Evolutionary conservation across 2,329 filamentous ascomycete genomes (phyloP), one percentile per base, ranked within the genome.

Genomic region (Fusarium dlaminii): DNA sequence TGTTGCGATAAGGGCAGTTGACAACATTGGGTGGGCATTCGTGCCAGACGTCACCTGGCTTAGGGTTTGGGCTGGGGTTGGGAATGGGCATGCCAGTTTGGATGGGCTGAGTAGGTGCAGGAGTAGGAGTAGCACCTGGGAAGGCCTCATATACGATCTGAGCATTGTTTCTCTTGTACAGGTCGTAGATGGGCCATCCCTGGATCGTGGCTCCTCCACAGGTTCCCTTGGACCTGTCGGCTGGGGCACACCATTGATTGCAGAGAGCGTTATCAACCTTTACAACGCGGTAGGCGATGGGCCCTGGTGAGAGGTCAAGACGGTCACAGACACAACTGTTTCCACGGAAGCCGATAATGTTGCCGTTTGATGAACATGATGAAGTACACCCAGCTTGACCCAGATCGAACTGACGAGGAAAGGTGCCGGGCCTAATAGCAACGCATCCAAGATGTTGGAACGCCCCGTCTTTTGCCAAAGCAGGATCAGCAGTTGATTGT

Each of bases 1-100:
- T 74, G 20, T 72, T 75, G 52, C 70, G 73, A 40, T 68, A 69
- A 27, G 73, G 73, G 49, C 73, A 75, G 63, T 74, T 51, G 27
- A 66, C 60, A 29, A 70, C 64, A n/a, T 43, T 45, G 13, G 75
- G 57, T 11, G 75, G 66, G 52, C 75, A 77, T 18, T 77, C 72
- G 17, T 65, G 68, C 34, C 63, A 76, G 14, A 76, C 65, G 29
- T 76, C 63, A 22, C 72, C 72, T 10, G 72, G 72, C 32, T 64
- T 71, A 34, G 49, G 54, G 12, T 37, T 52, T 52, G 49, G 32
- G 32, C 46, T 65, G 52, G 57, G 64, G 6, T 59, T 60, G 13
- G 56, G 48, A 11, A 34, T 48, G 7, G 72, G 66, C 11, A 43
- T 45, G 14, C 43, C 55, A 8, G 70, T 68, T 27, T 68, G 64